Evolutionary conservation across 148 eudicot species (phyloP), one percentile per base, ranked within the genome.

Genomic region (Camellia lanceoleosa): DNA sequence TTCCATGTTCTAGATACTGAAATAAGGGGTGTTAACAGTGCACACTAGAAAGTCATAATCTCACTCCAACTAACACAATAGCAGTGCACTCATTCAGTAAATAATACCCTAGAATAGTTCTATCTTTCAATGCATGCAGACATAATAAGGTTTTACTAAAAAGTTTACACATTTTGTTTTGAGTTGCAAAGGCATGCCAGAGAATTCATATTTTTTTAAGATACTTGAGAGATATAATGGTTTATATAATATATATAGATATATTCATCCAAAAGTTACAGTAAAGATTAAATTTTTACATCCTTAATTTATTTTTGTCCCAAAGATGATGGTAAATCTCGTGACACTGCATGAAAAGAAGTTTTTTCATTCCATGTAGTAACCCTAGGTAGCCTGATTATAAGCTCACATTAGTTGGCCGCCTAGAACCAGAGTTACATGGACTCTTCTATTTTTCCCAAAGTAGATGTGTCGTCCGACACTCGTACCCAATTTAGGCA

Each of bases 41-140:
- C 61, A 70, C 19, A 66, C 73, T 10, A 86, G 69, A 79, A 4
- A n/a, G 14, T 60, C 49, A 65, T 59, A 38, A 11, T 47, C 15
- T 46, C 69, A 67, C 68, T 20, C 59, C 3, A 42, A 46, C 41
- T 5, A 47, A 59, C 12, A 12, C 23, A 66, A 38, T 55, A 73
- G 63, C 63, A 55, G 75, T 52, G 56, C 16, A 71, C 56, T 71
- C 41, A 49, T 71, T 47, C 42, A 72, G 61, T 30, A 51, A 6
- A 63, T 63, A 20, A 63, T 7, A 5, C 67, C 16, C 30, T 5
- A 38, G 16, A 8, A 66, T 49, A 30, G 12, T 66, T 11, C 43
- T 3, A 38, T 12, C 18, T 52, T 41, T 56, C 2, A 5, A 5
- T 49, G 5, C 9, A 68, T 15, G 72, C 52, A 16, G 30, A 68